Base-by-base conservation (phyloP, 2,329 filamentous ascomycete genomes). In the Fusarium sp. region DNA sequence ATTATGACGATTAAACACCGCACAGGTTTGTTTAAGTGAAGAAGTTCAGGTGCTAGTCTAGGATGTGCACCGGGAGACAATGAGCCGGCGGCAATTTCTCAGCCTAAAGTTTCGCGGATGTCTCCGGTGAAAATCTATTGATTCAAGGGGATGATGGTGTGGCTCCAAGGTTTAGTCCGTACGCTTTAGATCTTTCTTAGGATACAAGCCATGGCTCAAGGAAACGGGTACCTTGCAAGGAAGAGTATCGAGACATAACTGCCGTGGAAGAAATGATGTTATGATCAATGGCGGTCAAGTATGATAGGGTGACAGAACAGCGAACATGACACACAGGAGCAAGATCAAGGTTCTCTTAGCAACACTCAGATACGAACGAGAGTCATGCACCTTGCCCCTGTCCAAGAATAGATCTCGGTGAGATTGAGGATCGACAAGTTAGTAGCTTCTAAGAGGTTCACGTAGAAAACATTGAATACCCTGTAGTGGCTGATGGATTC, bases 101-200 rank as follows among this genome's bases (percentile, higher is more conserved):
- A n/a, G 22, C 40, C 45, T 42, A 48, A 39, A 28, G 7, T 58
- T 28, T 31, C 24, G 53, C 40, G 36, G 28, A 65, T 66, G 62
- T 59, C 53, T 53, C 40, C 34, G 40, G 26, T 7, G n/a, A 20
- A 59, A 38, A 48, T 39, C 18, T 31, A 66, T 65, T 65, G 62
- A 60, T 28, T 48, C 44, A 65, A 49, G 18, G 22, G 26, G n/a
- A 26, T 34, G 20, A 39, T 42, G 38, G 60, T 40, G 54, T 53
- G 62, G 46, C 45, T 53, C 51, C 42, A 65, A 60, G 54, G 62
- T 60, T 66, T 34, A 31, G 42, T 18, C 61, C 48, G 44, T 44
- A 40, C 44, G n/a, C 38, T 50, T 36, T 40, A 36, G 39, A 44
- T 20, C n/a, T 49, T 56, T 9, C 26, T 10, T 28, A 28, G 26